Base-by-base conservation (phyloP, 257 asterid genomes). In the Capsicum rhomboideum region DNA sequence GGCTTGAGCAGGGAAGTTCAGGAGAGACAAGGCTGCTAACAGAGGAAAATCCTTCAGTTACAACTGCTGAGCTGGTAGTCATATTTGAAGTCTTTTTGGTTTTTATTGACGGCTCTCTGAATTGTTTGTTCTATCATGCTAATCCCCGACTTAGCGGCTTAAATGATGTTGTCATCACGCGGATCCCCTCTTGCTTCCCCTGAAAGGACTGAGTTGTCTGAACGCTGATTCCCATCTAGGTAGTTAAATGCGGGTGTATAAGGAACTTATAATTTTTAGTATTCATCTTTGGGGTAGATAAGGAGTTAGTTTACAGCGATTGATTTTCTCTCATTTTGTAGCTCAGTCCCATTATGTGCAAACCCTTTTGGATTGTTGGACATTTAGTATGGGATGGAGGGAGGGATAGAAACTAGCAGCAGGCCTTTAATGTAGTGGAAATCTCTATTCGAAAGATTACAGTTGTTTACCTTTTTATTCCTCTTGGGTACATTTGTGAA, bases 1-100 rank as follows among this genome's bases (percentile, higher is more conserved):
- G 46, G 29, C 42, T 72, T 82, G 86, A 85, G 59, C 86, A 86
- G 90, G 85, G 83, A 71, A 86, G 85, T 74, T 55, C 88, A 20
- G 86, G 81, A 29, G 88, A 85, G 83, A 79, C 83, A 85, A 84
- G 66, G 29, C 49, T 74, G 23, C 49, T 79, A 12, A 18, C 69
- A 53, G 86, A 84, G 67, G 86, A 82, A 69, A 71, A 79, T 46
- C 87, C 86, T 81, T 83, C 87, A 82, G 52, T 79, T 20, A 78
- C 87, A 58, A 46, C 79, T 37, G 75, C 84, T 40, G 86, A 80
- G 82, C 90, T 85, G 91, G 91, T 82, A 82, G 59, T 40, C 80
- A 46, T 14, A 23, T 74, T 74, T 74, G 80, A 74, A n/a, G 61
- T 79, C 67, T 40, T 28, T 69, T 78, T 29, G 72, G 78, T 42